Percentiles rank a stretch among this genome's conserved stretches.
These are phyloP conservation scores for Coprinopsis strossmayeri DNA, from an alignment of 768 basidiomycete species.

Conservation along the genomic window DNA sequence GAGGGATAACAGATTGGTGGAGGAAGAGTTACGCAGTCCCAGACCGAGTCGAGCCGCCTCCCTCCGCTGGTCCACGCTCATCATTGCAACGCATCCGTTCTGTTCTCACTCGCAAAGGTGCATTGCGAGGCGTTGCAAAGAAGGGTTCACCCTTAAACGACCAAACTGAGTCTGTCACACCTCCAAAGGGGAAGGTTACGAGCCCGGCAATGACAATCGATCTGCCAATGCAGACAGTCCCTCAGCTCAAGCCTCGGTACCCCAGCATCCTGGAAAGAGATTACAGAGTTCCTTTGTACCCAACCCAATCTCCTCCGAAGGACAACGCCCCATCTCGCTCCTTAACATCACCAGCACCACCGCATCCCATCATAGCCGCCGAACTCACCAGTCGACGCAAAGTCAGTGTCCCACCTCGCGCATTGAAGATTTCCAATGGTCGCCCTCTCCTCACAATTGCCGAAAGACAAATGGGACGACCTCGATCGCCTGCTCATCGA, in stretches of 20 bases:
- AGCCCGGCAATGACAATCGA: slow-evolving; percentile 21
- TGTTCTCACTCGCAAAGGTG: slow-evolving; percentile 18
- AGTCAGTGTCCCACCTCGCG: slow-evolving; percentile 19
- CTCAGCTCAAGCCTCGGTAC: slow-evolving; percentile 25
- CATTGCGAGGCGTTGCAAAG: slow-evolving; percentile 1
- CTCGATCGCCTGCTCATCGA: slow-evolving; percentile 26
- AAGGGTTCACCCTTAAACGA: too few species aligned
- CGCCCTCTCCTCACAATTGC: slow-evolving; percentile 18
- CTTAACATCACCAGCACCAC: slow-evolving; percentile 6
- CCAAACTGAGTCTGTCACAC: neutral
- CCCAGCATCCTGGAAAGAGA: slow-evolving; percentile 31
- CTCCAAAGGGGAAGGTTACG: neutral
- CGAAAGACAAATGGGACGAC: slow-evolving; percentile 19
- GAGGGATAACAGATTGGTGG: slow-evolving; percentile 22
- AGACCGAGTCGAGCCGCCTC: slow-evolving; percentile 14
- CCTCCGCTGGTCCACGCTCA: slow-evolving; percentile 10
- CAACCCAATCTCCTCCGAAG: slow-evolving; percentile 13
- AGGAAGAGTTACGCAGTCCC: slow-evolving; percentile 12
- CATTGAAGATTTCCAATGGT: slow-evolving; percentile 19
- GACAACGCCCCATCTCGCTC: slow-evolving; percentile 13
- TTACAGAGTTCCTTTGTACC: slow-evolving; percentile 20
- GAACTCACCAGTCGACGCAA: slow-evolving; percentile 4
- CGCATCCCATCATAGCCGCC: slow-evolving; percentile 6
- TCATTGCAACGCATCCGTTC: slow-evolving; percentile 18
- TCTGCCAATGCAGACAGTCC: slow-evolving; percentile 22